Percentiles rank a stretch among this genome's conserved stretches.
phyloP scores from a whole-genome alignment of 768 basidiomycete species.

The Termitomyces sp. region DNA sequence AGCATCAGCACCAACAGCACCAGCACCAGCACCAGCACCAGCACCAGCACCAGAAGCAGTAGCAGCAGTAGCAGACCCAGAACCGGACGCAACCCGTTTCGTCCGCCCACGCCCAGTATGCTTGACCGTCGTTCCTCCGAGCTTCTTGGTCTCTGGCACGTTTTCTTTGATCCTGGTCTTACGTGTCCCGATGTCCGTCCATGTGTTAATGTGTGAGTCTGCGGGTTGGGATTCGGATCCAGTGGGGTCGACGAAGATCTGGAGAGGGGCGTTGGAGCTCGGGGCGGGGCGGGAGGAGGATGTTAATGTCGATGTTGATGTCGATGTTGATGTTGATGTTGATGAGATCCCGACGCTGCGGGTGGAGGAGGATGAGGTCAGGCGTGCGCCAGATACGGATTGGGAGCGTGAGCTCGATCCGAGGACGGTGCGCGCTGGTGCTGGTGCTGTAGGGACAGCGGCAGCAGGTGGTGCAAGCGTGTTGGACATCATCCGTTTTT shows the following conservation, averaged over 20 bases:
- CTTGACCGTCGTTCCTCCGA: constrained; percentile 62
- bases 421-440: constrained; percentile 29
- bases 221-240: constrained; percentile 43
- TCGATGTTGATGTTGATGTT: constrained; percentile 7
- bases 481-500: constrained; percentile 81
- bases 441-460: constrained; percentile 22
- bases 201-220: constrained; percentile 34
- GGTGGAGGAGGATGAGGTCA: constrained; percentile 15
- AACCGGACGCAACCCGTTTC: constrained; percentile 46
- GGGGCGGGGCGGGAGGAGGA: constrained; percentile 30
- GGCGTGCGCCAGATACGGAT: constrained; percentile 29
- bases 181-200: constrained; percentile 75
- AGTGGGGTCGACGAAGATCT: constrained; percentile 71
- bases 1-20: background rate
- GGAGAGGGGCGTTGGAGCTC: constrained; percentile 55
- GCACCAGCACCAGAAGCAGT: background rate
- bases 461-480: constrained; percentile 37
- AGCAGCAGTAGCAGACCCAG: constrained; percentile 20
- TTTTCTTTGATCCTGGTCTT: constrained; percentile 81
- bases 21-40: constrained; percentile 4
- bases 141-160: constrained; percentile 63
- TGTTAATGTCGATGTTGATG: no score
- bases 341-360: background rate
- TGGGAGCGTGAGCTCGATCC: constrained; percentile 38
- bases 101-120: constrained; percentile 48